Percentiles rank a stretch among this genome's conserved stretches.
These are phyloP conservation scores for Rostrohypoxylon terebratum DNA, from an alignment of 495 filamentous ascomycete species.

Conservation along the genomic window DNA sequence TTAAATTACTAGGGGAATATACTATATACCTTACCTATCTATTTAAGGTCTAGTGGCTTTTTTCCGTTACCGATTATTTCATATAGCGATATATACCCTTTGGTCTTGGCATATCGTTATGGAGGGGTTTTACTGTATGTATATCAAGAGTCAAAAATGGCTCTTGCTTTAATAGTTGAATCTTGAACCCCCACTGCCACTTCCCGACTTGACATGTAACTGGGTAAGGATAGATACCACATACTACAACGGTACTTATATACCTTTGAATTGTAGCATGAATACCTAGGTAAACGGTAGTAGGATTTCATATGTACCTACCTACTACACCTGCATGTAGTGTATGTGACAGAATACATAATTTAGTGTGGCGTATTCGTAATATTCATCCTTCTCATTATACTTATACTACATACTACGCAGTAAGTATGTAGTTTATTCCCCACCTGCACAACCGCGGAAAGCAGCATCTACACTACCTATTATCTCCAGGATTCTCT, in stretches of 20 bases:
- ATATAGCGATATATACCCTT: too few relatives aligned
- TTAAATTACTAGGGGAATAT: too few relatives aligned
- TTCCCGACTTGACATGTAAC: neutral
- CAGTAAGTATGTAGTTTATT: neutral
- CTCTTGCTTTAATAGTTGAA: conserved; percentile 27
- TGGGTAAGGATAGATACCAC: conserved; percentile 16
- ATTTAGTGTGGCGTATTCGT: conserved; percentile 23
- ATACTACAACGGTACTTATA: neutral
- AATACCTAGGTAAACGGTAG: neutral
- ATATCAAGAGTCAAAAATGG: conserved; percentile 38
- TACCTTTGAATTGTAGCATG: neutral
- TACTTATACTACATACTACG: neutral
- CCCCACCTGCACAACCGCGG: conserved; percentile 22
- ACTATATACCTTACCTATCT: too few relatives aligned
- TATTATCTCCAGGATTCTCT: neutral
- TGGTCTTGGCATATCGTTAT: too few relatives aligned
- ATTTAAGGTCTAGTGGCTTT: too few relatives aligned
- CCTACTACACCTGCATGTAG: conserved; percentile 4
- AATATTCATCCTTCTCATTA: conserved; percentile 30
- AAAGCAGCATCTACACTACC: conserved; percentile 11
- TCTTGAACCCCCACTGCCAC: conserved; percentile 19
- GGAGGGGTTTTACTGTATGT: too few relatives aligned
- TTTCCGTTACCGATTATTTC: too few relatives aligned
- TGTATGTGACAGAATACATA: conserved; percentile 12
- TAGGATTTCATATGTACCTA: conserved; percentile 2